Evolutionary conservation across 2,329 filamentous ascomycete genomes (phyloP), one percentile per base, ranked within the genome.

Genomic region (Alternaria hordeiaustralica): DNA sequence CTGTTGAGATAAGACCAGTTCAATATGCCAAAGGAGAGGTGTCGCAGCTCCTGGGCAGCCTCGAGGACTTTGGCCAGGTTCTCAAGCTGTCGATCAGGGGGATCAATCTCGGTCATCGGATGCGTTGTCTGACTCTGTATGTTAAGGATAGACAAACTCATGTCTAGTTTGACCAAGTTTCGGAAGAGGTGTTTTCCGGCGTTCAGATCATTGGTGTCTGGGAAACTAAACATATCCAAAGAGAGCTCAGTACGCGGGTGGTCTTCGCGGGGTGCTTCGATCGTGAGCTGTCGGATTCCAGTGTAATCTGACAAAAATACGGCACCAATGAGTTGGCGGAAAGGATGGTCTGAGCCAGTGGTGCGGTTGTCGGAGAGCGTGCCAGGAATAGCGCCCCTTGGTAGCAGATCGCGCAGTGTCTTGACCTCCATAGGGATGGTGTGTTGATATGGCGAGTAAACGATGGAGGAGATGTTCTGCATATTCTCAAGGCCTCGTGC

Each of bases 321-420:
- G 3, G 74, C 76, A 1, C 66, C 71, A 25, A 78, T 73, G 2
- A 78, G 58, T 28, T 73, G 68, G 55, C 74, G 74, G 49, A 78
- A 72, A 11, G 74, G 71, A 36, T 74, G 71, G 8, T 72, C 50
- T 2, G 51, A 44, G 2, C 20, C 15, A 25, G 62, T 60, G 12
- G 47, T 55, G 2, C 55, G 43, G 20, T 20, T 43, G 2, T 18
- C 13, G n/a, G 21, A 1, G 4, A 23, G 6, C 7, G 30, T 5
- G 11, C n/a, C 15, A 0, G 59, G 55, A n/a, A 26, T 13, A 21
- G 18, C 50, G 18, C 61, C 64, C 55, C 62, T 55, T 9, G 73
- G 71, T n/a, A 77, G 47, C 4, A 77, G 45, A 25, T 72, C 69
- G 47, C 63, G 64, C 60, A 74, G 58, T 2, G 56, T 41, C 28